Evolutionary conservation across 2,329 filamentous ascomycete genomes (phyloP), one percentile per base, ranked within the genome.

Genomic region (Thielaviopsis cerberus): DNA sequence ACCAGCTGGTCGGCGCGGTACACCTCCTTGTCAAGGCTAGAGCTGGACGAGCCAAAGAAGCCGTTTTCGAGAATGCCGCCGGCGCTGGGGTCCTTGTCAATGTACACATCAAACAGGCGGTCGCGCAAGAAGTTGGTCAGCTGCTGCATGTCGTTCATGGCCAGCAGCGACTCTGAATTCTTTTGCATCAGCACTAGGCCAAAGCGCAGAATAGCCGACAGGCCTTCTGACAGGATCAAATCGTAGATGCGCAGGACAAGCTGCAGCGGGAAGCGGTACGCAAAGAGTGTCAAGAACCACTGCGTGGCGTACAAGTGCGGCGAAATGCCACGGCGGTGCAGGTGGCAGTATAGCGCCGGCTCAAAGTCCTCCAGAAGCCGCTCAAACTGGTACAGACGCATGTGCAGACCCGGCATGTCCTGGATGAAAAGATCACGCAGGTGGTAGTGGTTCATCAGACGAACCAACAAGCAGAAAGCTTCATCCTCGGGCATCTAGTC

Each of bases 231-330:
- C 20, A 98, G 76, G 55, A 98, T 92, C 58, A 98, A 74, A 67
- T 98, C 92, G 70, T 97, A 98, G 55, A 98, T 94, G 30, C 92
- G 86, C 59, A 98, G 82, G 6, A 98, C 92, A 10, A 98, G 81
- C 67, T 98, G 92, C 7, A 98, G 77, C 8, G 92, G 92, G 69
- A 98, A 98, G 50, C 94, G 86, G 69, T 98, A 98, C 30, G 91
- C 89, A 67, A 98, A 98, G n/a, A 98, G 77, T 0, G 92, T 98
- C 54, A 98, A 78, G 71, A 98, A 98, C 92, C 92, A 98, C 69
- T 98, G 92, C 0, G 92, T 98, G 51, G 92, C 92, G 68, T 98
- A 98, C 8, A 98, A 77, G 67, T 95, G 88, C 0, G 92, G 86
- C 8, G 86, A 86, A 57, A 98, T 92, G 63, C 88, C 84, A 58